Evolutionary conservation across 768 basidiomycete species (phyloP), one percentile per base, ranked within the genome.

Genomic region (Mycena galopus): DNA sequence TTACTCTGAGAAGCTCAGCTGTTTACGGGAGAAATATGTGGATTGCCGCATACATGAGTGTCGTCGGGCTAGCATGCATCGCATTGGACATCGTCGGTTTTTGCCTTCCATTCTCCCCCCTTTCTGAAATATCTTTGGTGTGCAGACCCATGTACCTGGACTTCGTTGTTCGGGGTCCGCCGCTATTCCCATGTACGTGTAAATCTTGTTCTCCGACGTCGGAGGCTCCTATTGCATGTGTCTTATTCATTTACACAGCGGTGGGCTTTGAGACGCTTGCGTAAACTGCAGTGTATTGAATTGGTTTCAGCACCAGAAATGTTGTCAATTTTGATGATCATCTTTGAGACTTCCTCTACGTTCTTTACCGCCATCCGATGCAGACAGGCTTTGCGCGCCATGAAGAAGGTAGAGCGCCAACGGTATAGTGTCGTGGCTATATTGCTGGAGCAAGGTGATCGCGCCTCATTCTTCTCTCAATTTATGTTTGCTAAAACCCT

Each of bases 111-210:
- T 32, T 32, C 55, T 10, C 55, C 55, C 55, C 55, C 55, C 27
- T 56, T 56, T 56, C 55, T 56, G 55, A 56, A 56, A 30, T 32
- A 56, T 56, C 55, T 56, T 17, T 56, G 55, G 55, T 56, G 27
- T 56, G 29, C 55, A 56, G 55, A 32, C 29, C 27, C 55, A 56
- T 56, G 55, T 53, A 29, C 51, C 51, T 29, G 51, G 51, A 53
- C 27, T 53, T 8, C 51, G 51, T 53, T 53, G 51, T 32, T 56
- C 55, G 17, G 55, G 55, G 55, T 56, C 55, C 32, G 55, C 55
- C 19, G 55, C 23, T 56, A 23, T 30, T 56, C 55, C 55, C 55
- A 56, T 56, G 55, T 56, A 56, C 30, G 55, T 56, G 32, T 56
- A 56, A 32, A 56, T 23, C 55, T 56, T 56, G 30, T 32, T 56